Evolutionary conservation across 805 yeast species (phyloP), one percentile per base, ranked within the genome.

Genomic region (Lipomyces yamadae): DNA sequence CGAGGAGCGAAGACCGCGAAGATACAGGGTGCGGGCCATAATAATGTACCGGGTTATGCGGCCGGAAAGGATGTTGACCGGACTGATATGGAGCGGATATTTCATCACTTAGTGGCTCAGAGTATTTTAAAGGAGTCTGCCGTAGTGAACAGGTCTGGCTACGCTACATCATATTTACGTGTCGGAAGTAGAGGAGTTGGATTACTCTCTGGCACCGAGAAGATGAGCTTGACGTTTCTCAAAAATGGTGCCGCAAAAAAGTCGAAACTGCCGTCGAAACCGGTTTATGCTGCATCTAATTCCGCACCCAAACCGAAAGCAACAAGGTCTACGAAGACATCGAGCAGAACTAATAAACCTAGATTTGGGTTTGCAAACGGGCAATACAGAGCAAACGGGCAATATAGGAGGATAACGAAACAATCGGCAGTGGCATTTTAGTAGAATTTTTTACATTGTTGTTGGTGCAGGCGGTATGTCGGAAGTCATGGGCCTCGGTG

Each of bases 21-120:
- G 73, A 85, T 92, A 65, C 80, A 84, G 11, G 82, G 81, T 42
- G 80, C 85, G 56, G 91, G 92, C 0, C 91, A 89, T 73, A 86
- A 89, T 72, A 72, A 72, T 24, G 81, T 82, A 56, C 82, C 83
- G n/a, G 83, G 78, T 56, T 92, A 90, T 75, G 97, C 97, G 1
- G 78, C 78, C 34, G 97, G 97, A 3, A 85, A 83, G 71, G 80
- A 78, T 6, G 74, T 88, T 71, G 84, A 85, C n/a, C 87, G 87
- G 69, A 84, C 86, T 1, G 91, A 88, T 45, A 82, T 91, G 37
- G 97, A 93, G 76, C 81, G 98, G 68, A 85, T 95, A 5, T 89
- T 93, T 69, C 92, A 91, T 76, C 88, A 88, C 70, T 78, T 95
- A 66, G 83, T 91, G 34, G 84, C 90, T 10, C 86, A 86, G 64